phyloP scores from a whole-genome alignment of 345 rosid genomes.

The Streptanthus diversifolius region DNA sequence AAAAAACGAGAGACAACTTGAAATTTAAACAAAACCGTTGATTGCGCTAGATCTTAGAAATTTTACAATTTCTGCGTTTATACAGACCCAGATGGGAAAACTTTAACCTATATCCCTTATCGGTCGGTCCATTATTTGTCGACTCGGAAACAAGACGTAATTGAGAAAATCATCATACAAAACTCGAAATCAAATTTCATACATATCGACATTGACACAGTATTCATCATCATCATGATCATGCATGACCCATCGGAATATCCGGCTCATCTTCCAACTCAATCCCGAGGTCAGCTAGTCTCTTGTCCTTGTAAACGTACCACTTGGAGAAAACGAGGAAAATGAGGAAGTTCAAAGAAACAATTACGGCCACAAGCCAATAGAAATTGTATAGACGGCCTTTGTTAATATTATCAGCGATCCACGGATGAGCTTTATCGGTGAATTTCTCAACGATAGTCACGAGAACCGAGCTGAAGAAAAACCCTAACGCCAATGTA shows the following conservation, averaged over 20 bases:
- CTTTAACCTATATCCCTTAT: conserved; percentile 28
- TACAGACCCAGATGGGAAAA: conserved; percentile 22
- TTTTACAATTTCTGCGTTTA: conserved; percentile 28
- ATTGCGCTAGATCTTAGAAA: conserved; percentile 12
- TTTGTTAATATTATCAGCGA: conserved; percentile 72
- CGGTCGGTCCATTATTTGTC: conserved; percentile 33
- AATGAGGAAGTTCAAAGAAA: conserved; percentile 52
- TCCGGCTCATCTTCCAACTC: conserved; percentile 57
- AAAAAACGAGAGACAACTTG: background rate
- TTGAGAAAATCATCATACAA: conserved; percentile 23
- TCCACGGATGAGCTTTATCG: conserved; percentile 53
- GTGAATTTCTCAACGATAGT: conserved; percentile 69
- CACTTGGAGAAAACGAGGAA: conserved; percentile 62
- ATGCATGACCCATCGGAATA: conserved; percentile 40
- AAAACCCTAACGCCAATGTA: conserved; percentile 84
- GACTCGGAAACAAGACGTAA: conserved; percentile 22
- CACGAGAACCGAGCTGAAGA: conserved; percentile 72
- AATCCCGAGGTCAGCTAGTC: conserved; percentile 64
- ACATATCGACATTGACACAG: conserved; percentile 22
- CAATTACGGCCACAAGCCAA: conserved; percentile 71
- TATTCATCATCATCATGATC: conserved; percentile 16
- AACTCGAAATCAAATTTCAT: conserved; percentile 23
- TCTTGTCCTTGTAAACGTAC: conserved; percentile 94
- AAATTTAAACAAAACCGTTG: background rate
- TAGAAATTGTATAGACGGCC: conserved; percentile 83